phyloP scores from a whole-genome alignment of 1,284 basidiomycete species.

The Termitomyces sp. region DNA sequence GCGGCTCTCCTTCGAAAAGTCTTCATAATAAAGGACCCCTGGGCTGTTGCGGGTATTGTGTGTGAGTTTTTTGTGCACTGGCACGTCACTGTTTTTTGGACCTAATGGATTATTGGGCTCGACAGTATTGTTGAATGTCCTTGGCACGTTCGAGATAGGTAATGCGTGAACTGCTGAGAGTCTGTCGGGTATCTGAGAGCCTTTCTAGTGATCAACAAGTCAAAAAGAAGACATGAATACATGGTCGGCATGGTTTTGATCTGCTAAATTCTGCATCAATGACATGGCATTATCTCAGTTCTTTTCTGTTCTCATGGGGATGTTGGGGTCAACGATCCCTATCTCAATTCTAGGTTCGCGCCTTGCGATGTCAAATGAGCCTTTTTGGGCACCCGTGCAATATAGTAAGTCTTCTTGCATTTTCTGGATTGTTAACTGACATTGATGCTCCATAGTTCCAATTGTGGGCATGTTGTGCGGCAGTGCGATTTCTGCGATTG shows the following conservation, averaged over 20 bases:
- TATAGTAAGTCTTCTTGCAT: slow-evolving; percentile 47
- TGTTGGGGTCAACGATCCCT: slow-evolving; percentile 74
- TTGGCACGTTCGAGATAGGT: slow-evolving; percentile 71
- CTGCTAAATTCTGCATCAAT: neutral
- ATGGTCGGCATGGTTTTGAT: slow-evolving; percentile 48
- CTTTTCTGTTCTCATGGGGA: slow-evolving; percentile 58
- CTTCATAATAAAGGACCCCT: slow-evolving; percentile 70
- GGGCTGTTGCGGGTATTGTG: slow-evolving; percentile 69
- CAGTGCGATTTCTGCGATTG: slow-evolving; percentile 69
- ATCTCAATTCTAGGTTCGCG: slow-evolving; percentile 71
- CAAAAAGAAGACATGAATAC: slow-evolving; percentile 63
- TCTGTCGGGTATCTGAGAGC: neutral
- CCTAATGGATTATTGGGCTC: neutral
- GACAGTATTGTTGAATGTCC: slow-evolving; percentile 61
- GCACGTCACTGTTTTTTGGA: neutral
- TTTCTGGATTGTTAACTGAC: too few relatives aligned
- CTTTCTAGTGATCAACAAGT: slow-evolving; percentile 58
- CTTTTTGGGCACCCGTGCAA: slow-evolving; percentile 80
- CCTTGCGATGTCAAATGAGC: slow-evolving; percentile 72
- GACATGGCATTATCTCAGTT: slow-evolving; percentile 44
- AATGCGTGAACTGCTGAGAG: neutral
- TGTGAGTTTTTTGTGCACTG: slow-evolving; percentile 42
- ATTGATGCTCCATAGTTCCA: slow-evolving; percentile 49
- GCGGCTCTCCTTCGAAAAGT: slow-evolving; percentile 67
- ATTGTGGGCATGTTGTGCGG: slow-evolving; percentile 87